Evolutionary conservation across 2,329 filamentous ascomycete genomes (phyloP), one percentile per base, ranked within the genome.

Genomic region (Diaporthe citrichinensis): DNA sequence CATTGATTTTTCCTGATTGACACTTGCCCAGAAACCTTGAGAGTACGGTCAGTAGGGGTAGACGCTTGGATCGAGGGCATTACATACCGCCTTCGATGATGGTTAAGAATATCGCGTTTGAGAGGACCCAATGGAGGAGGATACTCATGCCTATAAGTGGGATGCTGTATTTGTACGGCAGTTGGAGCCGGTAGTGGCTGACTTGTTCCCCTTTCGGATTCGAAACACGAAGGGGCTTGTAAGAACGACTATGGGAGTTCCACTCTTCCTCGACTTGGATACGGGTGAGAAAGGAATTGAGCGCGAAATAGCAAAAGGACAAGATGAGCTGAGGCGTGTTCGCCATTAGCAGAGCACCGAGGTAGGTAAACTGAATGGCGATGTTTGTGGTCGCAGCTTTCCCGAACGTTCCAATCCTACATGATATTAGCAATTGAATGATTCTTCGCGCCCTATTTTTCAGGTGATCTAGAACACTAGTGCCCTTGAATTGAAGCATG

Each of bases 241-340:
- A 81, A 80, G 77, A 31, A 1, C 58, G 28, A 4, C 82, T 82
- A 72, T 83, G 87, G 0, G 77, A 75, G 25, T 81, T 81, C 83
- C 85, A 90, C 78, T 90, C 89, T 2, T 80, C 73, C 0, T 81
- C 84, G 15, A 83, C 75, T 1, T 85, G 81, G 80, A 89, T 86
- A 17, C 80, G 79, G 0, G 88, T 90, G 61, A 84, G 82, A 1
- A 87, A 39, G 3, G 78, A 80, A 76, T 88, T 88, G 77, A 85
- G 83, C 3, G 77, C 75, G 9, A 88, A 76, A 74, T 87, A 88
- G 34, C 83, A 78, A 25, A 85, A 80, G 0, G 85, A 87, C 0
- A 87, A 74, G 1, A 87, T 73, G 0, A 85, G 44, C 72, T 88
- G 87, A 0, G 86, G 85, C 5, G 79, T 72, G 59, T 88, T 88